Evolutionary conservation across 495 filamentous ascomycete species (phyloP).

Genomic region (Lophiotrema nucula): DNA sequence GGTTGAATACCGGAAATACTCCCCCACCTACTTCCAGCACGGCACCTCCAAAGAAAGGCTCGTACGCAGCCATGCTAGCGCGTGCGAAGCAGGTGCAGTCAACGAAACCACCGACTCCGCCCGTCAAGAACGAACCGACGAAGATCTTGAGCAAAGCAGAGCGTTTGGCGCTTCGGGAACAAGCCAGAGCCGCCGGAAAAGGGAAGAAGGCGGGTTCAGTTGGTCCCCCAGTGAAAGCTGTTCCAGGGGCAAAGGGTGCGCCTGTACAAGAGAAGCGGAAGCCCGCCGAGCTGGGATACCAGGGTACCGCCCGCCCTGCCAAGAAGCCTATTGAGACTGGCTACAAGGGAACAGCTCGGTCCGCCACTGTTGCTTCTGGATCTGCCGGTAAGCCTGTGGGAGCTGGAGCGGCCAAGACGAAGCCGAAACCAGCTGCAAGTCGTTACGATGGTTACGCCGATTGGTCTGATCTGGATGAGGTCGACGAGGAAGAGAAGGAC

Average conservation of each 20-base stretch:
- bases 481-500: conserved; percentile 51
- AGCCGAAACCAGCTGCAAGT: conserved; percentile 12
- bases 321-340: conserved; percentile 39
- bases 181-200: conserved; percentile 27
- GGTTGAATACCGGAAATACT: not conserved
- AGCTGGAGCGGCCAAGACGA: conserved; percentile 15
- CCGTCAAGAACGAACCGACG: conserved; percentile 48
- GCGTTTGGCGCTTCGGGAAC: conserved; percentile 26
- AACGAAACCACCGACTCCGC: conserved; percentile 36
- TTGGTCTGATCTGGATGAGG: conserved; percentile 39
- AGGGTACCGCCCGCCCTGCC: conserved; percentile 53
- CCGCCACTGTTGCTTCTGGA: conserved; percentile 36
- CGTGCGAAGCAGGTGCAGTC: conserved; percentile 57
- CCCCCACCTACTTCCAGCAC: not conserved
- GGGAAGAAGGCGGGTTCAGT: conserved; percentile 18
- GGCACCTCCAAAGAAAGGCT: not conserved
- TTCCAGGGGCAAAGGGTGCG: conserved; percentile 7
- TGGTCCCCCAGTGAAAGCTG: not conserved
- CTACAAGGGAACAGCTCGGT: conserved; percentile 61
- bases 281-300: conserved; percentile 41
- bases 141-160: conserved; percentile 44
- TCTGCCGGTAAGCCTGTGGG: conserved; percentile 43
- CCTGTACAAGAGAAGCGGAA: conserved; percentile 25
- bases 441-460: conserved; percentile 36
- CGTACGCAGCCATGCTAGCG: conserved; percentile 65